Percentiles rank a stretch among this genome's conserved stretches.
Evolutionary conservation across 768 basidiomycete genomes (phyloP).

Genomic region (Macrolepiota fuliginosa): DNA sequence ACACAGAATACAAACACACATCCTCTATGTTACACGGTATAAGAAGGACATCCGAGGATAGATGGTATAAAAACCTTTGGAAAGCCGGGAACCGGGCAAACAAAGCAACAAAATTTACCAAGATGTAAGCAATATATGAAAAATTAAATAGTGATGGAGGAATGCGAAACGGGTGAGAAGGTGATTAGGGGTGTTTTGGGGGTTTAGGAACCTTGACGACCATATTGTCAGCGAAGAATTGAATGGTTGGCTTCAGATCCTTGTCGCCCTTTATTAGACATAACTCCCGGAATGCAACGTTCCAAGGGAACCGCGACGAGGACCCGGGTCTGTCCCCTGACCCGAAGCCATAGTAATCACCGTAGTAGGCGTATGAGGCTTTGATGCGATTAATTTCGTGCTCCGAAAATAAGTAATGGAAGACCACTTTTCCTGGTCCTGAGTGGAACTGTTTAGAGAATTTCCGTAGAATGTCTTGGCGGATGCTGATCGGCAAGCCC

Average conservation of each 20-base stretch:
- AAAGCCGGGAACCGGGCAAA: no score
- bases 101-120: background rate
- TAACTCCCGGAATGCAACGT: slow-evolving; percentile 53
- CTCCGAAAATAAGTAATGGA: slow-evolving; percentile 25
- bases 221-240: slow-evolving; percentile 44
- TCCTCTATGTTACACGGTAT: no score
- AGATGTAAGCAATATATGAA: background rate
- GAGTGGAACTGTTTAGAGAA: slow-evolving; percentile 43
- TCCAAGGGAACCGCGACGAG: slow-evolving; percentile 36
- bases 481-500: slow-evolving; percentile 38
- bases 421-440: slow-evolving; percentile 18
- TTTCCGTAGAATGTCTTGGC: slow-evolving; percentile 51
- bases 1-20: no score
- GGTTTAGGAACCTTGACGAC: slow-evolving; percentile 27
- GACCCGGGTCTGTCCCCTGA: slow-evolving; percentile 12
- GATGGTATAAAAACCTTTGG: no score
- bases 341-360: slow-evolving; percentile 21
- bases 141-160: background rate
- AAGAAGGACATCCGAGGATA: no score
- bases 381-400: slow-evolving; percentile 34
- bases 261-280: slow-evolving; percentile 46
- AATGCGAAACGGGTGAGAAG: background rate
- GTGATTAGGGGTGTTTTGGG: background rate
- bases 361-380: slow-evolving; percentile 57
- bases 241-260: slow-evolving; percentile 39